phyloP scores from a whole-genome alignment of 257 asterid genomes.

The Gardenia jasminoides region DNA sequence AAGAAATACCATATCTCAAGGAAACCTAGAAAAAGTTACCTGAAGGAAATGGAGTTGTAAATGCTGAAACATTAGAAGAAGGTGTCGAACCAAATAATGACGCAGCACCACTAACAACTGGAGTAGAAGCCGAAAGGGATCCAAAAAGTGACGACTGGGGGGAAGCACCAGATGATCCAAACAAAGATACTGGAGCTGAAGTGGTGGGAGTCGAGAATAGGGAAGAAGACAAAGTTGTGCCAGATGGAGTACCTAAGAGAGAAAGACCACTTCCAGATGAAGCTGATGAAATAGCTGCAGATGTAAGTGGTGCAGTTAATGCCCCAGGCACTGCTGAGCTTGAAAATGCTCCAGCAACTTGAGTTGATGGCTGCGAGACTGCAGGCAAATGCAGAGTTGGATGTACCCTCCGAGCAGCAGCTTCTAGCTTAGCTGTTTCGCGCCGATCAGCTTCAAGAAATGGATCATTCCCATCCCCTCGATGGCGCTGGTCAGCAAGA shows the following conservation, averaged over 20 bases:
- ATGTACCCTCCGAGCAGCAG: conserved; percentile 94
- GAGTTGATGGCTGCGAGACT: conserved; percentile 55
- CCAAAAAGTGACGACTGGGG: conserved; percentile 69
- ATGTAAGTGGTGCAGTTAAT: conserved; percentile 41
- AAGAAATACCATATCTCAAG: not conserved
- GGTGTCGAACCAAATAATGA: conserved; percentile 69
- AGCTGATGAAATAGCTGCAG: conserved; percentile 44
- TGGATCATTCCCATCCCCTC: conserved; percentile 79
- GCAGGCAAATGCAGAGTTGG: conserved; percentile 88
- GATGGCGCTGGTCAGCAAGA: conserved; percentile 81
- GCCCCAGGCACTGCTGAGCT: conserved; percentile 57
- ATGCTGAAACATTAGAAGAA: conserved; percentile 55
- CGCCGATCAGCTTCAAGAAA: conserved; percentile 96
- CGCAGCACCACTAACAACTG: conserved; percentile 48
- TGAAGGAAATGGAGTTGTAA: conserved; percentile 71
- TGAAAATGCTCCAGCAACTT: conserved; percentile 44
- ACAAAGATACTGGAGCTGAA: conserved; percentile 60
- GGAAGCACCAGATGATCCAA: conserved; percentile 57
- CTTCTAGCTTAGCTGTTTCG: conserved; percentile 90
- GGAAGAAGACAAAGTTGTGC: conserved; percentile 55
- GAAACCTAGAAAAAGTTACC: conserved; percentile 35
- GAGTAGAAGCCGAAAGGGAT: conserved; percentile 49
- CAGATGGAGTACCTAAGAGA: conserved; percentile 67
- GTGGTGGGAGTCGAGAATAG: conserved; percentile 66
- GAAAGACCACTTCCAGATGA: conserved; percentile 66